A percentile compares a stretch with the other conserved stretches of the same genome.
Conservation (phyloP, 2,329 filamentous ascomycete genomes). For the Fusarium sacchari region DNA sequence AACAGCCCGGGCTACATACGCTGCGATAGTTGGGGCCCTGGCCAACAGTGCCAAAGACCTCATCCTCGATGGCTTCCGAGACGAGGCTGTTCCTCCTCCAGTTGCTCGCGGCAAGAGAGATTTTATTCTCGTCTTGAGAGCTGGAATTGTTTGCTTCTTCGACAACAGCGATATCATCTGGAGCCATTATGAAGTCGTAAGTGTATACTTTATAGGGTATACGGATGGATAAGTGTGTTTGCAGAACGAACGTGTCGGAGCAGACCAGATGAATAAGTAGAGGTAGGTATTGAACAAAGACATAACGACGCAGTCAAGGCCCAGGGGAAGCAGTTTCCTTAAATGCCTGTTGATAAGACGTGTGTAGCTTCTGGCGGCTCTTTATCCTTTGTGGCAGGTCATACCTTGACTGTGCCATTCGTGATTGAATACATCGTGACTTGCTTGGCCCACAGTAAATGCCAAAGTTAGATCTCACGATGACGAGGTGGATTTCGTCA, state of each 20-base stretch:
- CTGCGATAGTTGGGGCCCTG: conserved; percentile 46
- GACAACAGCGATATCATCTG: not conserved
- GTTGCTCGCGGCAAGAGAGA: not conserved
- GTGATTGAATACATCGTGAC: not conserved
- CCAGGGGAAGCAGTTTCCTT: not conserved
- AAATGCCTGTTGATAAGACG: not conserved
- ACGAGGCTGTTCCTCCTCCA: not conserved
- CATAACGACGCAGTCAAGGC: not conserved
- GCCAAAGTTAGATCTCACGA: not conserved
- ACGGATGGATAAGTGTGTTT: not conserved
- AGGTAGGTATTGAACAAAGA: not conserved
- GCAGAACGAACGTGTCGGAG: not conserved
- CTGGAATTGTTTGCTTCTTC: not conserved
- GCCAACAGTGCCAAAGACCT: conserved; percentile 39
- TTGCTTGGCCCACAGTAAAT: not conserved
- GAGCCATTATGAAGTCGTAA: not conserved
- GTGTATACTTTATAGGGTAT: not conserved
- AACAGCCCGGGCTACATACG: conserved; percentile 25
- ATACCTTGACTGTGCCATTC: not conserved
- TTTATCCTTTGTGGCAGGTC: not conserved
- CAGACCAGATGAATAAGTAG: not conserved
- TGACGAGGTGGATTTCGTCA: not conserved
- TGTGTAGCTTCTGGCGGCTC: not conserved
- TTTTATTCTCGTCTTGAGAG: not conserved
- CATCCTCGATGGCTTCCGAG: conserved; percentile 22